Evolutionary conservation across 495 filamentous ascomycete species (phyloP).

Genomic region (Lepraria neglecta): DNA sequence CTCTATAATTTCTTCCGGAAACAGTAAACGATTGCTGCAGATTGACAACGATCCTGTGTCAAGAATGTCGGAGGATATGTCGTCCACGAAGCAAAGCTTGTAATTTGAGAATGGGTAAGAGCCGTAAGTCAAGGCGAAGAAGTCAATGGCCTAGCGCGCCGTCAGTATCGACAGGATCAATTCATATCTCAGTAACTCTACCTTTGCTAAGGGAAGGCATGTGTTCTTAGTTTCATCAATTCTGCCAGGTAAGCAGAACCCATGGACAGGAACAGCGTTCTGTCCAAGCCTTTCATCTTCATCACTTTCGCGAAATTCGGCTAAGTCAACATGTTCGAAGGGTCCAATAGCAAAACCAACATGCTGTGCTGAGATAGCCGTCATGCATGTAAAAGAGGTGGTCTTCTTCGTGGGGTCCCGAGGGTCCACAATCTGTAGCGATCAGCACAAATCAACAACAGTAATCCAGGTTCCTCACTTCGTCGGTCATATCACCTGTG

Average conservation of each 20-base stretch:
- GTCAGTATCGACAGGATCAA: not conserved
- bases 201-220: conserved; percentile 64
- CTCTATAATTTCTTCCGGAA: conserved; percentile 74
- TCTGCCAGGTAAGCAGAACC: conserved; percentile 81
- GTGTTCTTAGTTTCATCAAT: conserved; percentile 74
- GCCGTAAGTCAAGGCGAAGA: conserved; percentile 76
- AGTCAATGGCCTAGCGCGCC: conserved; percentile 61
- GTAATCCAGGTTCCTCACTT: conserved; percentile 40
- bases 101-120: conserved; percentile 82
- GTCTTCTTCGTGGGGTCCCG: conserved; percentile 72
- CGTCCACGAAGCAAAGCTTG: conserved; percentile 90
- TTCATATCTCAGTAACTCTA: conserved; percentile 17
- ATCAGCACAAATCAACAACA: conserved; percentile 25
- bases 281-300: conserved; percentile 83
- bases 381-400: conserved; percentile 67
- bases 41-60: conserved; percentile 77
- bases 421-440: conserved; percentile 53
- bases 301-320: conserved; percentile 80
- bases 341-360: conserved; percentile 89
- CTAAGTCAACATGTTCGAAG: conserved; percentile 86
- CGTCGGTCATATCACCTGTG: conserved; percentile 79
- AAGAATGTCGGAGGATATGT: conserved; percentile 63
- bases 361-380: conserved; percentile 71
- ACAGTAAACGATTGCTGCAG: conserved; percentile 80
- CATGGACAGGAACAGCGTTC: conserved; percentile 77